A percentile compares a stretch with the other conserved stretches of the same genome.
These are phyloP conservation scores for Tolypocladium guangdongense DNA, from an alignment of 2,329 filamentous ascomycete genomes.

Conservation along the genomic window DNA sequence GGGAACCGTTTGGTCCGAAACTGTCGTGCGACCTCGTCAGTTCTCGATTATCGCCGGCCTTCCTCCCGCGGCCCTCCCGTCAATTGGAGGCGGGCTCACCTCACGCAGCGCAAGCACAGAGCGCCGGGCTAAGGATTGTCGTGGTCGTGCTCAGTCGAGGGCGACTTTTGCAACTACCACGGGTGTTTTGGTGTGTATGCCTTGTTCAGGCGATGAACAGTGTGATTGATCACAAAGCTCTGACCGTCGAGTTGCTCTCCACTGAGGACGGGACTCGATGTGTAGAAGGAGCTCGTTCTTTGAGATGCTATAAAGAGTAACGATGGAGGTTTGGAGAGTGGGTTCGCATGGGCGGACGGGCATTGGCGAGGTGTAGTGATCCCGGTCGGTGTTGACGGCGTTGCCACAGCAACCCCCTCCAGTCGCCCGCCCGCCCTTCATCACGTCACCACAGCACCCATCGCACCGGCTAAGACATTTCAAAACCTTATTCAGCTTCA, in stretches of 20 bases:
- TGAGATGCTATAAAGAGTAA: constrained; percentile 3
- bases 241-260: constrained; percentile 8
- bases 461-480: constrained; percentile 3
- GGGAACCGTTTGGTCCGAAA: constrained; percentile 39
- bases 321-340: constrained; percentile 8
- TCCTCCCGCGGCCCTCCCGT: neutral
- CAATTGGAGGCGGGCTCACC: constrained; percentile 34
- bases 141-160: constrained; percentile 37
- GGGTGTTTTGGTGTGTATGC: constrained; percentile 12
- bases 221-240: constrained; percentile 9
- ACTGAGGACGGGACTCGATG: constrained; percentile 5
- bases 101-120: constrained; percentile 77
- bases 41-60: neutral
- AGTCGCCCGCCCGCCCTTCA: neutral
- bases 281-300: constrained; percentile 1
- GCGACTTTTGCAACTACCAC: constrained; percentile 23
- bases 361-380: constrained; percentile 12
- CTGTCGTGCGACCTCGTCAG: constrained; percentile 12
- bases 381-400: constrained; percentile 17
- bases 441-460: constrained; percentile 10
- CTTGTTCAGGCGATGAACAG: constrained; percentile 20
- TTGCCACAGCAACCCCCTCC: constrained; percentile 20
- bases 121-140: constrained; percentile 54
- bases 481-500: neutral
- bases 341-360: constrained; percentile 12